Evolutionary conservation across 1,284 basidiomycete genomes (phyloP), one percentile per base, ranked within the genome.

Genomic region (Leccinum glutinopallens): DNA sequence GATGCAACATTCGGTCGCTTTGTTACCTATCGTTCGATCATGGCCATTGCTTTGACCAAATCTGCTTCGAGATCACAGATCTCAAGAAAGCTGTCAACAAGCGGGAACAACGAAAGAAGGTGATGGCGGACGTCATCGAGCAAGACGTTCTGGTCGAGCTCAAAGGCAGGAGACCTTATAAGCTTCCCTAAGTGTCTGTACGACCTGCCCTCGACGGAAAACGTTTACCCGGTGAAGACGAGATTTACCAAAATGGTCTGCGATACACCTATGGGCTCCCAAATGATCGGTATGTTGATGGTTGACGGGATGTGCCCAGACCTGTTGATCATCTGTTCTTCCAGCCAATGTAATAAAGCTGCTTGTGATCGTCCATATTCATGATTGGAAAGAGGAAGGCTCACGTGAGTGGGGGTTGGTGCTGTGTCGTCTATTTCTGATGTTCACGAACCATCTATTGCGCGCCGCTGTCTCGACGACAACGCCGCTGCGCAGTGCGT

Each of bases 351-450:
- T 75, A 97, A 99, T 71, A 91, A 95, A 99, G 78, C 81, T 99
- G 57, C 86, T 98, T 65, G 97, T 98, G 60, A 91, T 99, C 65
- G 87, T 98, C 43, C 97, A 99, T 76, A 80, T 98, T 62, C 94
- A 99, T 99, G 86, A 92, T 99, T 70, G 97, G 97, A 68, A 99
- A 99, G 84, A 97, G 96, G 80, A 99, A 99, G 79, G 91, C 96
- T 22, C 93, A 92, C 68, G 92, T 93, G 75, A 60, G 85, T 79
- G 33, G 10, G 35, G 35, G 12, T 37, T 10, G n/a, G 15, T 62
- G 17, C 15, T 5, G 35, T 37, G 35, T 6, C 37, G n/a, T 63
- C 35, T 54, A 46, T 58, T 37, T 59, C 58, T 19, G 57, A 37
- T 58, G 53, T 57, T 58, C 8, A 70, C 43, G 12, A 13, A 37